A percentile compares a stretch with the other conserved stretches of the same genome.
Conservation (phyloP, 306 rosid species). For the Lathyrus oleraceus region DNA sequence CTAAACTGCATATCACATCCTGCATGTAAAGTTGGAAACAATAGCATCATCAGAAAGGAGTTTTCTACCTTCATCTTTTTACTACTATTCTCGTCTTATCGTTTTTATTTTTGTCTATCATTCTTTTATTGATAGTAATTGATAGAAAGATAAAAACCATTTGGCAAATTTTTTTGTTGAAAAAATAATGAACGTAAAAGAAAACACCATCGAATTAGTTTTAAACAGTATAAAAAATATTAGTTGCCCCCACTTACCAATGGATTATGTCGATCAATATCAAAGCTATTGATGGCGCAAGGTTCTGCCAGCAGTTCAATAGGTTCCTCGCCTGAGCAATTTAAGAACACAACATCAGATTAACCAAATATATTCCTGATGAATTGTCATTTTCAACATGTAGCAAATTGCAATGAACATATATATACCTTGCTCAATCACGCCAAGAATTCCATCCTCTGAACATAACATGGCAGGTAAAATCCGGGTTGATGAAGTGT, state of each 20-base stretch:
- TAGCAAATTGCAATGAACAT: constrained; percentile 9
- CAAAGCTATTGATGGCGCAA: constrained; percentile 91
- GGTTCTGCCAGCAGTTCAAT: constrained; percentile 86
- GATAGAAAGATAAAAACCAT: neutral
- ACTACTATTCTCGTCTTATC: neutral
- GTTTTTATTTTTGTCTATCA: neutral
- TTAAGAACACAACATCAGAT: constrained; percentile 5
- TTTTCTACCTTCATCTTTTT: neutral
- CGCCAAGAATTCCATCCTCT: constrained; percentile 87
- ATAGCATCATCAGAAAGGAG: constrained; percentile 26
- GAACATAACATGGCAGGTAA: constrained; percentile 89
- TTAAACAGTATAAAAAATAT: constrained; percentile 12
- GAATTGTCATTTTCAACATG: constrained; percentile 23
- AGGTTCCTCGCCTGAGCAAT: constrained; percentile 66
- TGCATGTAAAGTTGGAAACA: constrained; percentile 38
- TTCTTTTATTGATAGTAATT: neutral
- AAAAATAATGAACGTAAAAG: neutral
- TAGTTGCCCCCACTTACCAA: constrained; percentile 55
- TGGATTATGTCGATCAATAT: constrained; percentile 77
- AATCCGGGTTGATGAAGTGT: constrained; percentile 65
- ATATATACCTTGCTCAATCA: constrained; percentile 73
- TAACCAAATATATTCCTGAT: constrained; percentile 15
- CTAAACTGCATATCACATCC: constrained; percentile 88
- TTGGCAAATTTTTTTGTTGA: neutral
- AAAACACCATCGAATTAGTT: neutral